Evolutionary conservation across 75 land plant genomes (phyloP), one percentile per base, ranked within the genome.

Genomic region (Pinus taeda): DNA sequence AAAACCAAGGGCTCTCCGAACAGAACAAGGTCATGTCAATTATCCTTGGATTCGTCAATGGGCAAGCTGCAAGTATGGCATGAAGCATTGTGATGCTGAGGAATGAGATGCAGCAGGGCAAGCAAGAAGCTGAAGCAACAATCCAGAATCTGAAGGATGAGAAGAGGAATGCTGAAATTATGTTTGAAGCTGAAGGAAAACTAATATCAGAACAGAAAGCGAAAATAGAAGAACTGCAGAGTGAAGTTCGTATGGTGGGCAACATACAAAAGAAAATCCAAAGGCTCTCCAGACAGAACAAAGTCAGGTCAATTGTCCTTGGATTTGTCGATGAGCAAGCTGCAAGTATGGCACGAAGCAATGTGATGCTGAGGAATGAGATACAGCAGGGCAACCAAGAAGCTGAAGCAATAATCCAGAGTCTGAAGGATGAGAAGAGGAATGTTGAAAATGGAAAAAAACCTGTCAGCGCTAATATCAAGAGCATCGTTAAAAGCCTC

Each of bases 391-490:
- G 33, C 36, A 63, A 63, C 5, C 30, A 1, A 14, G 36, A 63
- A 14, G 13, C 17, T 4, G 33, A 13, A 63, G 36, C 17, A 13
- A 9, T 17, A 26, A 33, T 29, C 30, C 66, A 9, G 30, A 18
- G 36, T 39, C 57, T 55, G 1, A 4, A 72, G 57, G 74, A 21
- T 22, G 74, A 72, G 57, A 53, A 73, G 53, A 56, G n/a, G 33
- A 73, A 73, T 56, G 74, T 3, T 53, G 74, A 73, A 21, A 71
- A n/a, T n/a, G n/a, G n/a, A n/a, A n/a, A n/a, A n/a, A n/a, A n/a
- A n/a, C n/a, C n/a, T n/a, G n/a, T n/a, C n/a, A n/a, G n/a, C n/a
- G n/a, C n/a, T n/a, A n/a, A n/a, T n/a, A n/a, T n/a, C n/a, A n/a
- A n/a, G n/a, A n/a, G n/a, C n/a, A n/a, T n/a, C n/a, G n/a, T n/a